Evolutionary conservation across 306 rosid genomes (phyloP).

Genomic region (Acacia melanoxylon): DNA sequence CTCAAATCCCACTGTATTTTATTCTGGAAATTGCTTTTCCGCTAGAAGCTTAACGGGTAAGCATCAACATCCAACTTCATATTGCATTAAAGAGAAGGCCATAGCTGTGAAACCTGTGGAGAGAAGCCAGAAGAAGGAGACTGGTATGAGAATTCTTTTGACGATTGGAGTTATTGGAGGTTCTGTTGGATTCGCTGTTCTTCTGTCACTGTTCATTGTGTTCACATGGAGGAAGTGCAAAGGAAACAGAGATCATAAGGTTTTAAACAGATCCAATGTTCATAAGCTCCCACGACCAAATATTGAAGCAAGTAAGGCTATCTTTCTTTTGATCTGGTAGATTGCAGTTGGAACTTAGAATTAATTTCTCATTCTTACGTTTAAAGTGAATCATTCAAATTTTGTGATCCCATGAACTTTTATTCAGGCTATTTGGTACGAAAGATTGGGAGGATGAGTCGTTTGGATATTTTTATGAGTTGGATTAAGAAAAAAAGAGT

Average conservation of each 20-base stretch:
- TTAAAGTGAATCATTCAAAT: not conserved
- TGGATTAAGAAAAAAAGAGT: no score
- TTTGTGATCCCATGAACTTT: not conserved
- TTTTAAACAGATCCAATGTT: constrained; percentile 30
- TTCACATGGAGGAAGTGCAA: constrained; percentile 43
- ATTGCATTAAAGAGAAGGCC: constrained; percentile 56
- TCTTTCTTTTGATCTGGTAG: not conserved
- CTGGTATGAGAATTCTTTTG: constrained; percentile 43
- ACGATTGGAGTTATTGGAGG: constrained; percentile 60
- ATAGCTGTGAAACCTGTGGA: constrained; percentile 62
- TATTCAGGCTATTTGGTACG: not conserved
- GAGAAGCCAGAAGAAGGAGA: constrained; percentile 30
- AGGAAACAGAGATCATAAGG: constrained; percentile 30
- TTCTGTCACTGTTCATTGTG: constrained; percentile 48
- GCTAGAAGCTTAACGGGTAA: constrained; percentile 28
- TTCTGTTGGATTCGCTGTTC: constrained; percentile 41
- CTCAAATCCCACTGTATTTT: constrained; percentile 46
- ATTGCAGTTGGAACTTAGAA: not conserved
- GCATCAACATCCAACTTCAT: constrained; percentile 48
- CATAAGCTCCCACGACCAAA: constrained; percentile 49
- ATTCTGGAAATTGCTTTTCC: constrained; percentile 75
- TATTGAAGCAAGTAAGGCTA: constrained; percentile 55
- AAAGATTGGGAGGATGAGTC: no score
- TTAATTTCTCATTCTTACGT: not conserved
- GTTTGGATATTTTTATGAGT: no score